Evolutionary conservation across 768 basidiomycete species (phyloP), one percentile per base, ranked within the genome.

Genomic region (Coprinellus micaceus): DNA sequence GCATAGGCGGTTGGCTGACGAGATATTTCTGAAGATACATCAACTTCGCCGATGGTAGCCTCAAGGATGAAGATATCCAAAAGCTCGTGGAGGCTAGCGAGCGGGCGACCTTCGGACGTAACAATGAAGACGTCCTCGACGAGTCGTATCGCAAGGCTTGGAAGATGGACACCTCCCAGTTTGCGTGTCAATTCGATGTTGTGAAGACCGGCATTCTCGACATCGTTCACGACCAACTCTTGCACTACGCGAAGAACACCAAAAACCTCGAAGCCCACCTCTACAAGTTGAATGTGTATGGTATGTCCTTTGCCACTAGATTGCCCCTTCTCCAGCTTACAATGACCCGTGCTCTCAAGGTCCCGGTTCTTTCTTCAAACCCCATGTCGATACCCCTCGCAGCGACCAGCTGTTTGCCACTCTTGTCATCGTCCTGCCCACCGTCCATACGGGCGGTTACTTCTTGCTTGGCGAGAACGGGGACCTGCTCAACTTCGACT

Each of bases 361-460:
- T 1, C 61, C 71, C 43, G 79, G 69, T 12, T 72, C 72, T 0
- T 81, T 79, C 61, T 82, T 82, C 71, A 80, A 79, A 59, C 39
- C 75, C 1, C 81, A 81, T 58, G 70, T 74, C 40, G 82, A 82
- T 55, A 80, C 80, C 0, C 79, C 77, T 4, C 72, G 75, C 9
- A 62, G 66, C 10, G 66, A 69, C 7, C 60, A 62, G 26, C 81
- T 82, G 74, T 76, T 84, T 36, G 81, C 78, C 1, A 81, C 82
- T 1, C 71, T 85, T 10, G 75, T 82, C 1, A 59, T 82, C 28
- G 71, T 78, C 17, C 73, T 81, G 48, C 81, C 81, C 11, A 76
- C 76, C 0, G n/a, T 61, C 0, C 75, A 82, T 58, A 67, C 77
- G 54, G 81, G 80, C 1, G 82, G 81, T 3, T 62, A 66, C n/a